Evolutionary conservation across 2,329 filamentous ascomycete genomes (phyloP).

Genomic region (Pseudogymnoascus sp.): DNA sequence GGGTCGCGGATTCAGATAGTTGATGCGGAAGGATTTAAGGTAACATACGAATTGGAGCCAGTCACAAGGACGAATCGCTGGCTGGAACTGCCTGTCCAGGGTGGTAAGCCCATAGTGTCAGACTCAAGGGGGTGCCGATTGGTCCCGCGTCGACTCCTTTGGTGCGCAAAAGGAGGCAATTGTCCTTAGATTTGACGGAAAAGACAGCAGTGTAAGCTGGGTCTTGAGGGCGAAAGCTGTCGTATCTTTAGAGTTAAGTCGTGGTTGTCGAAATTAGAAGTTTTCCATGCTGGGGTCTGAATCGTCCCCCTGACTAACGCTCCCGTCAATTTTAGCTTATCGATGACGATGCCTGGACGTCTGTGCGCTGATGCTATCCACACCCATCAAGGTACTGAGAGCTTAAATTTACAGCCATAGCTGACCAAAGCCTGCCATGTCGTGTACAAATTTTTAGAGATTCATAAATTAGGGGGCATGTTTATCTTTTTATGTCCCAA

Average conservation of each 20-base stretch:
- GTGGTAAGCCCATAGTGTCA: slow-evolving; percentile 27
- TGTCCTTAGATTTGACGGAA: not conserved
- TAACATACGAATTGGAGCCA: slow-evolving; percentile 43
- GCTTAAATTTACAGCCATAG: not conserved
- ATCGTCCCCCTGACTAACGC: not conserved
- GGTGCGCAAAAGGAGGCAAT: not conserved
- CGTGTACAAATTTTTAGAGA: not conserved
- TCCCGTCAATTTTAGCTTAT: not conserved
- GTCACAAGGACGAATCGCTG: slow-evolving; percentile 66
- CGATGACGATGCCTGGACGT: not conserved
- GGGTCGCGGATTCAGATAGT: not conserved
- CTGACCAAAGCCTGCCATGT: not conserved
- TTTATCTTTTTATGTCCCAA: not conserved
- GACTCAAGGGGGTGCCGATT: not conserved
- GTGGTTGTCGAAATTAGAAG: not conserved
- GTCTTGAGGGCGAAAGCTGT: not conserved
- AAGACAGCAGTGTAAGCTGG: not conserved
- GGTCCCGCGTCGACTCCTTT: not conserved
- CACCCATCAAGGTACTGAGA: not conserved
- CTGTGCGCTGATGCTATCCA: not conserved
- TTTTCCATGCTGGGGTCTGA: not conserved
- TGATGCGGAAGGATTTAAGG: not conserved
- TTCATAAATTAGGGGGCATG: not conserved
- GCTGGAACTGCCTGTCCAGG: slow-evolving; percentile 31
- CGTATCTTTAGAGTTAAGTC: not conserved